A percentile compares a stretch with the other conserved stretches of the same genome.
These are phyloP conservation scores for Lachancea waltii DNA, from an alignment of 805 yeast genomes.

Conservation along the genomic window DNA sequence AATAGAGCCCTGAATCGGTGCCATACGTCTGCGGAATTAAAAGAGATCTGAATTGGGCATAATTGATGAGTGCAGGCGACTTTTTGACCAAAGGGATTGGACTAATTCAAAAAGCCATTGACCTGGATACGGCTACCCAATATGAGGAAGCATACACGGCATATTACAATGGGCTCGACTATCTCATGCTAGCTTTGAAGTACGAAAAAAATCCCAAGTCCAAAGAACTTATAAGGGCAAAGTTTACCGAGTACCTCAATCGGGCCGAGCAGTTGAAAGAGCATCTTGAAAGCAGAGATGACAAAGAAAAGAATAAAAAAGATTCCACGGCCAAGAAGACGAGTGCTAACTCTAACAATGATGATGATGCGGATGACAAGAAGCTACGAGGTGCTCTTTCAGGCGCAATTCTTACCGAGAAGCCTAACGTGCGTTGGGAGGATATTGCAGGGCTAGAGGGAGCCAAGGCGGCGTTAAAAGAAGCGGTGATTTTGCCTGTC, in stretches of 20 bases:
- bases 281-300: slow-evolving; percentile 67
- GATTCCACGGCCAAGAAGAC: slow-evolving; percentile 46
- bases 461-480: slow-evolving; percentile 94
- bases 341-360: slow-evolving; percentile 56
- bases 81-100: slow-evolving; percentile 93
- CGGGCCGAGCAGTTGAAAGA: slow-evolving; percentile 93
- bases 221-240: slow-evolving; percentile 80
- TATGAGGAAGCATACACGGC: slow-evolving; percentile 92
- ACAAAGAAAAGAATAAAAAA: slow-evolving; percentile 44
- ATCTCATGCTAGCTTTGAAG: slow-evolving; percentile 90
- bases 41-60: not conserved
- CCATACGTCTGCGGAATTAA: not conserved
- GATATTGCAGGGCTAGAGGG: slow-evolving; percentile 94
- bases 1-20: not conserved
- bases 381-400: slow-evolving; percentile 86
- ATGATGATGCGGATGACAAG: slow-evolving; percentile 76
- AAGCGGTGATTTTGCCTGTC: slow-evolving; percentile 94
- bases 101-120: slow-evolving; percentile 88
- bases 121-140: slow-evolving; percentile 81
- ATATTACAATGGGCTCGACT: slow-evolving; percentile 89
- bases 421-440: slow-evolving; percentile 88
- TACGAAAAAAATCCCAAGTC: slow-evolving; percentile 88
- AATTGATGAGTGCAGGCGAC: slow-evolving; percentile 49
- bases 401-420: slow-evolving; percentile 85
- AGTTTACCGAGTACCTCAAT: slow-evolving; percentile 83